phyloP scores from a whole-genome alignment of 208 protist species.

The Trypanosoma cruzi region DNA sequence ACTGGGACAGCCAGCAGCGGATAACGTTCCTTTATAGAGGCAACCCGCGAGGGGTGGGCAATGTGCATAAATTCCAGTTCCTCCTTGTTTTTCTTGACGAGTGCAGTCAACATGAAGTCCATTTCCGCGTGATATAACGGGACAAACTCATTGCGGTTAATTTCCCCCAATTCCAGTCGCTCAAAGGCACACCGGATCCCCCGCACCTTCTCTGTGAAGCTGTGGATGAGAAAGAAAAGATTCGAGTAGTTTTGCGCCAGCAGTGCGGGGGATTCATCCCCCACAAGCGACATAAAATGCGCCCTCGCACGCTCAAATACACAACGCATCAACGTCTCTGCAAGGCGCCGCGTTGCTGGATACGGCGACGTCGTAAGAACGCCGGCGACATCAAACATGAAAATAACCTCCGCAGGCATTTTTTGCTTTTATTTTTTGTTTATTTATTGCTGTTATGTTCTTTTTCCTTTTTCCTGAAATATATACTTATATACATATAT shows the following conservation, averaged over 20 bases:
- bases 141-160: conserved; percentile 72
- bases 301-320: conserved; percentile 64
- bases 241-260: conserved; percentile 72
- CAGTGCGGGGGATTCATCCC: conserved; percentile 40
- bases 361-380: conserved; percentile 73
- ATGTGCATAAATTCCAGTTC: conserved; percentile 64
- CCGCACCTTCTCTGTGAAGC: conserved; percentile 64
- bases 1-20: conserved; percentile 65
- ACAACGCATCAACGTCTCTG: conserved; percentile 73
- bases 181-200: conserved; percentile 55
- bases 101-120: conserved; percentile 58
- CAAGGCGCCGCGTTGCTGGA: conserved; percentile 59
- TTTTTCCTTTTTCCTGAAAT: neutral
- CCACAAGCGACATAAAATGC: conserved; percentile 48
- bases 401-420: conserved; percentile 76
- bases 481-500: too few species aligned
- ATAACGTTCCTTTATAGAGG: conserved; percentile 52
- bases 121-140: conserved; percentile 53
- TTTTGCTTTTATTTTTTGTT: conserved; percentile 9
- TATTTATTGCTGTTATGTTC: neutral
- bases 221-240: conserved; percentile 65
- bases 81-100: conserved; percentile 59
- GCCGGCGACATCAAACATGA: conserved; percentile 78
- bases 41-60: conserved; percentile 53
- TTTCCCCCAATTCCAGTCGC: conserved; percentile 72